Evolutionary conservation across 129 eudicot species (phyloP), one percentile per base, ranked within the genome.

Genomic region (Tagetes erecta): DNA sequence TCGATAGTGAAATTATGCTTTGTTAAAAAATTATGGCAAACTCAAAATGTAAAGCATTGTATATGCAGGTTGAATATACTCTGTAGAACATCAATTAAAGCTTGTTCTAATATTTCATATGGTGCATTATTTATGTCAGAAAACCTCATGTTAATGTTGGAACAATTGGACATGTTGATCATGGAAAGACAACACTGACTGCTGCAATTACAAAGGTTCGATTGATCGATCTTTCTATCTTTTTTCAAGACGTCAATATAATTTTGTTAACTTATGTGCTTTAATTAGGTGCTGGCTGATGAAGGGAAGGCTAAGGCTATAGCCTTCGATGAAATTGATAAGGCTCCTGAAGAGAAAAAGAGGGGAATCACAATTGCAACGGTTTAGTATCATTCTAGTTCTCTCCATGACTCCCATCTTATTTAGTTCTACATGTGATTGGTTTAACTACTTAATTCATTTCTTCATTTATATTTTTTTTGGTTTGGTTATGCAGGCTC

Each of bases 141-240:
- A 94, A 94, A 66, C 97, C 97, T 49, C 97, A 90, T 38, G 97
- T 94, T 37, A 94, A 94, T 77, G 96, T 94, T n/a, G 98, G 98
- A 64, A 94, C 98, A 46, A 90, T 94, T 80, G 97, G 98, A 45
- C 98, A 94, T 52, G 98, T 94, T 90, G 98, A 94, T 82, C 98
- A 94, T 74, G 98, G 98, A 67, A 94, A 94, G 82, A 90, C 98
- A 36, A 94, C 98, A 42, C 70, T 94, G 66, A 94, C 98, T 3
- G 98, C 98, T 33, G 97, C 97, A 44, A 94, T 94, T 20, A 94
- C 98, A 37, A 94, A 80, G 96, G 98, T 94, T 70, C n/a, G 71
- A 64, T 13, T 59, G 9, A 1, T 74, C 49, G 5, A 33, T 57
- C 44, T 36, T 75, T 31, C 1, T 46, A 4, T 46, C 2, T 30